Conservation (phyloP, 148 eudicot species). For the Dianthus caryophyllus region DNA sequence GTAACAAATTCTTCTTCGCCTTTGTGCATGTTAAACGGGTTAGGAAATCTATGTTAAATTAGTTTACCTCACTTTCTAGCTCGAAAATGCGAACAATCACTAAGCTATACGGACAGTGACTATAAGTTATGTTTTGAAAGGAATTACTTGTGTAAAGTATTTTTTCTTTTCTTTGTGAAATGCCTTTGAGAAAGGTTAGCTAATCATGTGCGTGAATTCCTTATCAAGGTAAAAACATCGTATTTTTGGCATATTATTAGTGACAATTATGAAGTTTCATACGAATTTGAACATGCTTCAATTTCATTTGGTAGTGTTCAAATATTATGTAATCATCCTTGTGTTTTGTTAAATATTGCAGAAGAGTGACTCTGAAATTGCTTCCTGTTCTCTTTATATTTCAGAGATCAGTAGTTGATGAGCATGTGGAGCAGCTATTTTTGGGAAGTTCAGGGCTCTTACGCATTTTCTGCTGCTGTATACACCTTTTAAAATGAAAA, state of each 20-base stretch:
- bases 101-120: background rate
- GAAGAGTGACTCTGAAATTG: background rate
- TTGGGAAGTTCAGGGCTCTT: background rate
- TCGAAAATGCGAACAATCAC: background rate
- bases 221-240: background rate
- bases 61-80: background rate
- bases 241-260: background rate
- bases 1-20: background rate
- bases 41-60: too few species aligned
- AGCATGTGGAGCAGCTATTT: conserved; percentile 13
- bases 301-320: background rate
- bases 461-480: background rate
- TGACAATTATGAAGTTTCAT: background rate
- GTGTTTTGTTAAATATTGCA: background rate
- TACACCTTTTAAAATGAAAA: conserved; percentile 16
- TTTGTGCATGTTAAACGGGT: background rate
- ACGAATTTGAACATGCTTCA: background rate
- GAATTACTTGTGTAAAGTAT: too few species aligned
- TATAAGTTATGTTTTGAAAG: too few species aligned
- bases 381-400: conserved; percentile 1
- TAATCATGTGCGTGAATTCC: background rate
- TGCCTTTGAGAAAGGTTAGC: background rate
- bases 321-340: background rate
- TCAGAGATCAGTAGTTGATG: conserved; percentile 2
- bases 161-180: too few species aligned